Evolutionary conservation across 768 basidiomycete species (phyloP).

Genomic region (Auriscalpium vulgare): DNA sequence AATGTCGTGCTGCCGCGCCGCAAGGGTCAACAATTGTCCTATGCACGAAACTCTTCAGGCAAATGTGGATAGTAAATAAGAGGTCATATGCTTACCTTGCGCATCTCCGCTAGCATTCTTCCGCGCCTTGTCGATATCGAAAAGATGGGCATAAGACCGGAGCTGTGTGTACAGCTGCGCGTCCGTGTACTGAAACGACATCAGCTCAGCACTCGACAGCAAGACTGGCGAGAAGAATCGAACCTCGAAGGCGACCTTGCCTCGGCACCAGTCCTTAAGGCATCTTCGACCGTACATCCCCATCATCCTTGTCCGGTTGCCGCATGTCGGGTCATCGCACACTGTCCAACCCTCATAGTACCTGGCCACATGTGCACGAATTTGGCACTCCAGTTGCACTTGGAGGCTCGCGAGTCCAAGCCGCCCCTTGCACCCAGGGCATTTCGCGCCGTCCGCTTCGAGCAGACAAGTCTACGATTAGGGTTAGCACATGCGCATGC

Average conservation of each 20-base stretch:
- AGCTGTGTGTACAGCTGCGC: constrained; percentile 84
- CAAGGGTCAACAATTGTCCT: constrained; percentile 53
- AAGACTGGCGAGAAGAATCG: constrained; percentile 16
- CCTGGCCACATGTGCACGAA: constrained; percentile 62
- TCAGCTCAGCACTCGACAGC: constrained; percentile 1
- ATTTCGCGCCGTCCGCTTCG: constrained; percentile 54
- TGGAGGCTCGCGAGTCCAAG: constrained; percentile 59
- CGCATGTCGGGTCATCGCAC: constrained; percentile 84
- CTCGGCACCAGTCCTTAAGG: constrained; percentile 58
- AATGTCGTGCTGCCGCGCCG: constrained; percentile 39
- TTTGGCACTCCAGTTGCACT: constrained; percentile 81
- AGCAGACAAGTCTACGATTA: constrained; percentile 55
- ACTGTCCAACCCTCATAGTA: constrained; percentile 89
- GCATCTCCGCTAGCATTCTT: constrained; percentile 41
- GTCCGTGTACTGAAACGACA: constrained; percentile 64
- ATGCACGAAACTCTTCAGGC: constrained; percentile 1
- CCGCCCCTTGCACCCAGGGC: constrained; percentile 53
- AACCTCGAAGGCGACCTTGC: constrained; percentile 71
- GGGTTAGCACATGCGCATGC: too few species aligned
- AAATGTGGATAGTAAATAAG: neutral
- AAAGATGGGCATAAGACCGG: constrained; percentile 72
- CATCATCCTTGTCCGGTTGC: constrained; percentile 86
- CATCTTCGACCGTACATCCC: constrained; percentile 85
- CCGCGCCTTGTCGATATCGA: constrained; percentile 60
- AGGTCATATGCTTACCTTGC: constrained; percentile 27